Evolutionary conservation across 2,329 filamentous ascomycete genomes (phyloP), one percentile per base, ranked within the genome.

Genomic region (Aspergillus pseudonomiae): DNA sequence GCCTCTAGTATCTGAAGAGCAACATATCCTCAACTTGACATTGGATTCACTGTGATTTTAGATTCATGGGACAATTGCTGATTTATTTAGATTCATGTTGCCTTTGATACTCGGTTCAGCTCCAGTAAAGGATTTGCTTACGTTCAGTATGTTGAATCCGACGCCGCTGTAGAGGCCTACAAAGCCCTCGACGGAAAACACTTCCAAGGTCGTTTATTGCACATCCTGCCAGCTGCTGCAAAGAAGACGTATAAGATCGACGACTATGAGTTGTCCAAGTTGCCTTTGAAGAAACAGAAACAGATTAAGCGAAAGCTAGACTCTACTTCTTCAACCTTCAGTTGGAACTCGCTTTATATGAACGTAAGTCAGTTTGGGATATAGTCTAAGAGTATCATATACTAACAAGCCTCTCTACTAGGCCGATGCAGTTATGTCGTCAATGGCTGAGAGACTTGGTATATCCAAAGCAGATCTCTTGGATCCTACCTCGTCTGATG

Each of bases 271-370:
- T 85, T 99, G 60, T 93, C 94, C 0, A 96, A 97, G 77, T 79
- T 99, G 70, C 94, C 95, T 19, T 82, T 98, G 68, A 98, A 97
- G 81, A 95, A 96, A 78, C 95, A 98, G 78, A 93, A 93, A 71
- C 87, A 96, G 72, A 91, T 98, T 69, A 92, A 91, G 75, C 91
- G 91, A 73, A 96, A 92, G 79, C 86, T 89, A 57, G 90, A 94
- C 71, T 92, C 94, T 26, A 85, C 91, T 10, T 90, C 89, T 34
- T 88, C 86, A 56, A 88, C 87, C 1, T 98, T 98, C 81, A 97
- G 94, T 76, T 99, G 95, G 95, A 99, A 99, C 82, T 94, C 94
- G n/a, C 83, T 99, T n/a, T 99, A 95, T 79, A 96, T 99, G 91
- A 97, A 91, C 79, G 91, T 93, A 80, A 77, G 75, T 75, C 53